Evolutionary conservation across 176 grass and related monocot genomes (phyloP), one percentile per base, ranked within the genome.

Genomic region (Tuctoria greenei): DNA sequence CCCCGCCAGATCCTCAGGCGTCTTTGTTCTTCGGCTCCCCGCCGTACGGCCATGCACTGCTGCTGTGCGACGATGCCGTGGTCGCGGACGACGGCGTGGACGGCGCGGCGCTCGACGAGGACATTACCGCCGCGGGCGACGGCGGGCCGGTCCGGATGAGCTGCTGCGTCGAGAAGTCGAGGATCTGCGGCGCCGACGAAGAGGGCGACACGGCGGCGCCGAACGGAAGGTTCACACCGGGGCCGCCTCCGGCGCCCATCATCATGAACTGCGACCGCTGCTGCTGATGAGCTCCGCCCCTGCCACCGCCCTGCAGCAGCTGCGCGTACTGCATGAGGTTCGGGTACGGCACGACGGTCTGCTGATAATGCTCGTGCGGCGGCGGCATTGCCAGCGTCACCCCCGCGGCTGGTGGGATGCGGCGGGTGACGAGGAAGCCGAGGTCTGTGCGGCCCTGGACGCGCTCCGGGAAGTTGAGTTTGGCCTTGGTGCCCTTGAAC

Each of bases 401-500:
- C 40, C 40, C 44, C n/a, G 31, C 31, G 31, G 31, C 31, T 31
- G 31, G 31, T 31, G 39, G 86, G 64, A 86, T 74, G 74, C 89
- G 86, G 34, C 76, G 86, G 8, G 77, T 78, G 71, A 90, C 50
- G 61, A 94, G 24, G 87, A 94, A 83, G 5, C 91, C 84, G 39
- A 86, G 81, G 79, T 92, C 82, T 45, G 88, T 93, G 21, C 95
- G 86, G 21, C 95, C 91, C 75, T 94, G 95, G 25, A 91, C 72
- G 65, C 92, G 83, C 77, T 95, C 91, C 16, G 91, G 91, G 50
- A 93, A 93, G 87, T 93, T 90, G 73, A 93, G 87, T 72, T 93
- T 93, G 65, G 91, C 91, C 75, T 93, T 93, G 45, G 91, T 43
- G 55, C 91, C 91, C 78, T 90, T 93, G 73, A 93, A 93, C 24